Conservation (phyloP, 257 asterid species). For the Asclepias syriaca region DNA sequence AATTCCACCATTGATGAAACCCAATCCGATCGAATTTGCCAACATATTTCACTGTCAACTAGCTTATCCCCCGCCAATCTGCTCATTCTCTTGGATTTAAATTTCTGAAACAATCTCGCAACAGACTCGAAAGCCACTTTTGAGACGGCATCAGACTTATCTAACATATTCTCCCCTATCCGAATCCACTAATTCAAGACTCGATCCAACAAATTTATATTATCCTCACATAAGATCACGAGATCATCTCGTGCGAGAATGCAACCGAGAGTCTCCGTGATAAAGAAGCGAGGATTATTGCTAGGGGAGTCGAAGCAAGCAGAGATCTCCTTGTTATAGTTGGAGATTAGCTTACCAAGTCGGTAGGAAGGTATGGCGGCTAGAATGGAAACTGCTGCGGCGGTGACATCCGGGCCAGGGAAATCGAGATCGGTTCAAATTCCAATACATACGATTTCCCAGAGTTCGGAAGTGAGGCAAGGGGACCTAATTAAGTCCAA, state of each 20-base stretch:
- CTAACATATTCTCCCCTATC: slow-evolving; percentile 76
- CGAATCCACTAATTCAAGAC: slow-evolving; percentile 81
- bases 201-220: slow-evolving; percentile 70
- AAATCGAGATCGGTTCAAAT: slow-evolving; percentile 76
- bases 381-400: slow-evolving; percentile 83
- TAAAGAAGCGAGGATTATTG: slow-evolving; percentile 66
- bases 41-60: slow-evolving; percentile 78
- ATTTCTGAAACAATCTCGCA: slow-evolving; percentile 77
- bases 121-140: slow-evolving; percentile 79
- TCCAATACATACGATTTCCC: slow-evolving; percentile 79
- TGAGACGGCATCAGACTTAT: slow-evolving; percentile 64
- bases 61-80: slow-evolving; percentile 87
- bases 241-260: slow-evolving; percentile 83
- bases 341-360: slow-evolving; percentile 66
- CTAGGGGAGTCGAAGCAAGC: slow-evolving; percentile 74
- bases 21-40: slow-evolving; percentile 83
- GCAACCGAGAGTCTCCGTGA: slow-evolving; percentile 84
- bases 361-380: slow-evolving; percentile 85
- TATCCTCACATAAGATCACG: slow-evolving; percentile 75
- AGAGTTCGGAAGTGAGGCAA: slow-evolving; percentile 73
- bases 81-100: slow-evolving; percentile 84
- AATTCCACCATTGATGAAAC: slow-evolving; percentile 72
- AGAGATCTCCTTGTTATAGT: slow-evolving; percentile 67
- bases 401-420: slow-evolving; percentile 87
- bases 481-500: slow-evolving; percentile 84